Evolutionary conservation across 1,284 basidiomycete genomes (phyloP).

Genomic region (Sporisorium graminicola): DNA sequence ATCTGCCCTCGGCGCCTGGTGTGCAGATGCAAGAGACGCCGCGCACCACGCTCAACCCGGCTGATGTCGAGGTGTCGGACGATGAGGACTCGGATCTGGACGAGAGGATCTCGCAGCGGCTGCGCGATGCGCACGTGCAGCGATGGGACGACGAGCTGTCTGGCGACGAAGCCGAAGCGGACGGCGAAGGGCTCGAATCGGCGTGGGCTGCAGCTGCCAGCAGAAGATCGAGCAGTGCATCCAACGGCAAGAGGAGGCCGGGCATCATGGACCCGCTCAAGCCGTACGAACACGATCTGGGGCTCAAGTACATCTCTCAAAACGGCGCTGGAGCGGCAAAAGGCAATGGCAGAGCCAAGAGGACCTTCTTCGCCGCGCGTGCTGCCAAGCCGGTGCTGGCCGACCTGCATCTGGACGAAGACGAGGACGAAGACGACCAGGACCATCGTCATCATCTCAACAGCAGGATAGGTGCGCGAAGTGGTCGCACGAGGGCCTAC

Average conservation of each 20-base stretch:
- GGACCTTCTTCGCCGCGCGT: slow-evolving; percentile 52
- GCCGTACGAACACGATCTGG: slow-evolving; percentile 46
- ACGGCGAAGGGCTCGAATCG: slow-evolving; percentile 8
- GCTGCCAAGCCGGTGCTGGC: slow-evolving; percentile 46
- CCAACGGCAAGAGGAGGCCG: slow-evolving; percentile 17
- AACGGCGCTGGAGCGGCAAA: slow-evolving; percentile 40
- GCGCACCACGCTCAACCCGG: slow-evolving; percentile 72
- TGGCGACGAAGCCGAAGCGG: slow-evolving; percentile 51
- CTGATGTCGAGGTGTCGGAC: slow-evolving; percentile 72
- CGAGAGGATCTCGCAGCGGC: slow-evolving; percentile 64
- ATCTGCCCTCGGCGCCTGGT: slow-evolving; percentile 84
- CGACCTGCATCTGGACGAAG: slow-evolving; percentile 40
- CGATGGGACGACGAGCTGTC: slow-evolving; percentile 64
- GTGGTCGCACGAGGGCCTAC: slow-evolving; percentile 5
- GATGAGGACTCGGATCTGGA: slow-evolving; percentile 70
- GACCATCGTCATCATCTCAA: slow-evolving; percentile 12
- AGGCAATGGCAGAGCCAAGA: slow-evolving; percentile 46
- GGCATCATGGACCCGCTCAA: slow-evolving; percentile 47
- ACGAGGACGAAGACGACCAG: slow-evolving; percentile 26
- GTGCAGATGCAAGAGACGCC: slow-evolving; percentile 89
- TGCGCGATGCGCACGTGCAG: slow-evolving; percentile 64
- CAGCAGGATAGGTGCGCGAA: slow-evolving; percentile 7
- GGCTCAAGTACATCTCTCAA: slow-evolving; percentile 36
- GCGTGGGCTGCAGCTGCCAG: slow-evolving; percentile 29
- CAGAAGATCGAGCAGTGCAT: slow-evolving; percentile 11